Evolutionary conservation across 805 yeast genomes (phyloP), one percentile per base, ranked within the genome.

Genomic region (Wickerhamomyces sydowiorum): DNA sequence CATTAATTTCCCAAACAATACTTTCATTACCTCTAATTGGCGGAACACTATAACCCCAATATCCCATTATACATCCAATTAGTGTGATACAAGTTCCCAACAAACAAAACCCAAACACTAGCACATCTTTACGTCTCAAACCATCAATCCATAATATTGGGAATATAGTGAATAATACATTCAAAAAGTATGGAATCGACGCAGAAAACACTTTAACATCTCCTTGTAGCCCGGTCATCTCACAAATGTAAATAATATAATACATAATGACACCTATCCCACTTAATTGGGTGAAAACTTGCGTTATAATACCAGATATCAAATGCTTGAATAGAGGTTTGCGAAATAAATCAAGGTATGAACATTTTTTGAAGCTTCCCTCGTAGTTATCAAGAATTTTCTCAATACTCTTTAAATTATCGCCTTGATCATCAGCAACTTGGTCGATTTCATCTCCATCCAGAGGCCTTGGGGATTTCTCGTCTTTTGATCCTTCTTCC

Each of bases 201-300:
- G 70, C 69, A 3, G 69, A 50, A 4, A 61, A 37, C 7, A 62
- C 43, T 41, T 61, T 65, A 5, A 46, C 39, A 3, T 64, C 54
- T 0, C 66, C 71, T 10, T 58, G 51, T 27, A 74, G 43, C 0
- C 77, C 79, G 48, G 75, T 62, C 62, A 68, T 66, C 25, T 67
- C 72, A 56, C 80, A 75, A 13, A 76, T 62, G 48, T 62, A 69
- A 1, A 64, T 61, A 40, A 72, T 61, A 41, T 72, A 72, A 50
- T 66, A 70, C 66, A 70, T 63, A 37, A 75, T 50, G 1, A 67
- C 61, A 33, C 64, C 64, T 10, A 70, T 67, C 5, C 75, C 72
- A 40, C 72, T 65, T n/a, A 68, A 47, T 45, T 74, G 79, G n/a
- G 67, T 62, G 5, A 72, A 51, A 1, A 64, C 32, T 45, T 73